These are phyloP conservation scores for Didymella segeticola DNA, from an alignment of 2,329 filamentous ascomycete species.

Conservation along the genomic window DNA sequence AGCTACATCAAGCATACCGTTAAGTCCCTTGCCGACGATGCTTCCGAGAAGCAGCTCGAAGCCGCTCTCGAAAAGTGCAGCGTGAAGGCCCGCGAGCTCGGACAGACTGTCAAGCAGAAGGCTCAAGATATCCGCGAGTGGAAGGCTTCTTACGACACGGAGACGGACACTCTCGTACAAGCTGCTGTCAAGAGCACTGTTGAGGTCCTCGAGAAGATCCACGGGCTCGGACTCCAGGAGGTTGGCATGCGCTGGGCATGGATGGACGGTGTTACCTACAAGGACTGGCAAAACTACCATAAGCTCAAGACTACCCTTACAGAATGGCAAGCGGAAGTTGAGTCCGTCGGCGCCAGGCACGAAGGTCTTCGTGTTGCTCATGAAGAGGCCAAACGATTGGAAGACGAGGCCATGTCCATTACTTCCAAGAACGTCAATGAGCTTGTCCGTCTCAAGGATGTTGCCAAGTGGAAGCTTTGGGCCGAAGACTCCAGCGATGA, in stretches of 20 bases:
- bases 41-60: slow-evolving; percentile 60
- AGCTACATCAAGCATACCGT: slow-evolving; percentile 66
- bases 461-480: slow-evolving; percentile 82
- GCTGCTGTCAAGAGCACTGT: slow-evolving; percentile 81
- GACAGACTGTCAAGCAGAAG: slow-evolving; percentile 75
- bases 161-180: slow-evolving; percentile 72
- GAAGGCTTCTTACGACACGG: slow-evolving; percentile 73
- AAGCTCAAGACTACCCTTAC: slow-evolving; percentile 81
- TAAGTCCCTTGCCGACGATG: slow-evolving; percentile 63
- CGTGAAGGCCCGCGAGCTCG: slow-evolving; percentile 68
- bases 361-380: slow-evolving; percentile 73
- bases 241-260: slow-evolving; percentile 94
- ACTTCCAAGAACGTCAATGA: slow-evolving; percentile 82
- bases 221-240: slow-evolving; percentile 84
- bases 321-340: slow-evolving; percentile 84
- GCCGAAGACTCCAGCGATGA: slow-evolving; percentile 77
- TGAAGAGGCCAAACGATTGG: slow-evolving; percentile 70
- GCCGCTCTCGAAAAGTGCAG: slow-evolving; percentile 61
- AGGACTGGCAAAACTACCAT: slow-evolving; percentile 96
- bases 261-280: slow-evolving; percentile 94
- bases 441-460: slow-evolving; percentile 79
- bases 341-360: slow-evolving; percentile 76
- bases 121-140: slow-evolving; percentile 80
- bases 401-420: slow-evolving; percentile 79
- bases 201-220: slow-evolving; percentile 80